Base-by-base conservation (phyloP, 2,329 filamentous ascomycete species). In the Microascus cirrosus region DNA sequence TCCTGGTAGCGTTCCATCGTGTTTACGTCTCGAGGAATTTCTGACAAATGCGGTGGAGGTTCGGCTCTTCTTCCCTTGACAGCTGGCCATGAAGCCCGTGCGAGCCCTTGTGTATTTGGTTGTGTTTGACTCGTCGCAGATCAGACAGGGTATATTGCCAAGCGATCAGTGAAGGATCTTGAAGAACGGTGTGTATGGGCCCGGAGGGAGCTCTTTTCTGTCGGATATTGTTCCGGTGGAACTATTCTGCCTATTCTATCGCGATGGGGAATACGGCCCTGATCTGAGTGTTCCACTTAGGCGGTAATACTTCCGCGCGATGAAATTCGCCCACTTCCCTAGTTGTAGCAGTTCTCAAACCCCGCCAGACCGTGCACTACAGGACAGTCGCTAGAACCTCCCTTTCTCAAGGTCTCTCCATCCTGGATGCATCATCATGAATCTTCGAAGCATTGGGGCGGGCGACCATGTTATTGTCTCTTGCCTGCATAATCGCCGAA, bases 111-210 rank as follows among this genome's bases (percentile, higher is more conserved):
- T 28, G 36, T 34, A 42, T 13, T 45, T 42, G 54, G 55, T 20
- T 52, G 55, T 53, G 61, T 62, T 62, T 59, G 58, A 60, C 58
- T 60, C 59, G 60, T 58, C 58, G 61, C 60, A 57, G 58, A 62
- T 62, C 61, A 62, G 58, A 61, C 60, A 53, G 32, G 45, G 39
- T 50, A 50, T 50, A 24, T 12, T 13, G 22, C 20, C n/a, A 50
- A 50, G 45, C 6, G 45, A 50, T 50, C 45, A 24, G n/a, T 20
- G 22, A 12, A 50, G 22, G 53, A 28, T 32, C 48, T 45, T 51
- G 42, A 51, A 42, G 34, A 51, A 35, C 35, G 22, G n/a, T 22
- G 13, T 20, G 36, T 42, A 28, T n/a, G 10, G 28, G 24, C 35
- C 25, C 45, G n/a, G n/a, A 39, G 8, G 11, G 18, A 42, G n/a